Evolutionary conservation across 2,329 filamentous ascomycete genomes (phyloP), one percentile per base, ranked within the genome.

Genomic region (Penicillium sp.): DNA sequence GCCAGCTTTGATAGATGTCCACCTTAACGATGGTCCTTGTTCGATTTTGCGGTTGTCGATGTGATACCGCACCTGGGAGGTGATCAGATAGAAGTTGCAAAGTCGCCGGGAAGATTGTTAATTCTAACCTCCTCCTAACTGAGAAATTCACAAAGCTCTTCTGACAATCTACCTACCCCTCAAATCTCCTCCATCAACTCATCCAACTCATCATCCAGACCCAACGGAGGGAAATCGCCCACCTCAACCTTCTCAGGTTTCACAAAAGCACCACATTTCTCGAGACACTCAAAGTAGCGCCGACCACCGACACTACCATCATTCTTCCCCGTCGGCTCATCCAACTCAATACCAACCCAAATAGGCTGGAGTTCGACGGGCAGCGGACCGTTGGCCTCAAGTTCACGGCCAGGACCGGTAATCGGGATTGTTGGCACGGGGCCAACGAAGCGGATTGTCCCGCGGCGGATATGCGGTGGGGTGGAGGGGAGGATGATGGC

Each of bases 261-360:
- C 1, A 88, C 85, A 71, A 89, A 88, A 12, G 86, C 84, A 15
- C 87, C 87, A 40, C 84, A 84, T 22, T 81, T 80, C 47, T 75
- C 78, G 44, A 81, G 82, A 63, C 85, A 83, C 24, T 75, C 71
- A 62, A 89, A 89, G 73, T 88, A 88, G 58, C 82, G 79, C 66
- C 78, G 75, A 17, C 81, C 81, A 60, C 78, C 79, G 3, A 82
- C 76, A 42, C 77, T 81, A 5, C 87, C 87, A 68, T 89, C 85
- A 70, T 89, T 89, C 78, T 88, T 88, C 28, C 87, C 87, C 9
- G 83, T 85, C 2, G 87, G 87, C 74, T 89, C 87, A 70, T 89
- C 87, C 42, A 89, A 80, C 63, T 80, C 78, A 37, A 89, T 79
- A 13, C 86, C 86, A 10, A 88, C 77, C 86, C 86, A 89, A 22